Evolutionary conservation across 2,329 filamentous ascomycete genomes (phyloP).

Genomic region (Fusarium lateritium): DNA sequence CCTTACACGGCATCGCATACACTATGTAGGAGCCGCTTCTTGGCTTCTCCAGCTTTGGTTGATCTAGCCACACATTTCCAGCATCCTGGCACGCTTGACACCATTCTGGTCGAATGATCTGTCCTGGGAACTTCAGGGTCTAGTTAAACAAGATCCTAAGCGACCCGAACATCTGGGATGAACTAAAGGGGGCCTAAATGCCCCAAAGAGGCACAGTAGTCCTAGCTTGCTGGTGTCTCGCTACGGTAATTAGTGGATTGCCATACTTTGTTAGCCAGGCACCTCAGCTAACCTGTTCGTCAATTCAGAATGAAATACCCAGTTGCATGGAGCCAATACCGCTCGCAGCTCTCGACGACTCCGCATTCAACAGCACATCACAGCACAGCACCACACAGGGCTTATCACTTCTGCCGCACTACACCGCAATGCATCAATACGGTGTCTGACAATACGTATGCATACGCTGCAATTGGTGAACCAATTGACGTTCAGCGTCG

Average conservation of each 20-base stretch:
- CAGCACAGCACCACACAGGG: constrained; percentile 4
- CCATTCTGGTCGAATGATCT: constrained; percentile 47
- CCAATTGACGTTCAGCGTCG: constrained; percentile 37
- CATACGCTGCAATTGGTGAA: constrained; percentile 30
- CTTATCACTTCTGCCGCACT: constrained; percentile 35
- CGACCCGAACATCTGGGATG: constrained; percentile 58
- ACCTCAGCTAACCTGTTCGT: constrained; percentile 43
- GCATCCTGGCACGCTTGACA: constrained; percentile 44
- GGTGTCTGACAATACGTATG: constrained; percentile 46
- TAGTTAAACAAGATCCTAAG: constrained; percentile 56
- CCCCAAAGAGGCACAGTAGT: constrained; percentile 53
- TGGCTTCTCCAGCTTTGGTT: constrained; percentile 28
- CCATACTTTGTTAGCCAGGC: constrained; percentile 40
- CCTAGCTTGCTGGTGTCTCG: constrained; percentile 47
- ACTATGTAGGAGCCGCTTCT: constrained; percentile 23
- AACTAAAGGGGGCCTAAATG: constrained; percentile 56
- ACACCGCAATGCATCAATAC: constrained; percentile 41
- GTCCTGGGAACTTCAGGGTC: constrained; percentile 50
- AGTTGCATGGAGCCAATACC: constrained; percentile 25
- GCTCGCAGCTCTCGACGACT: constrained; percentile 15
- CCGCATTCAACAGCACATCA: constrained; percentile 7
- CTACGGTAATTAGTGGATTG: constrained; percentile 41
- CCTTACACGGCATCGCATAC: constrained; percentile 19
- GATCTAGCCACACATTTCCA: constrained; percentile 35
- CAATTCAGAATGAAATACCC: constrained; percentile 29